Conservation (phyloP, 2,329 filamentous ascomycete species). For the Pezicula carpinea region DNA sequence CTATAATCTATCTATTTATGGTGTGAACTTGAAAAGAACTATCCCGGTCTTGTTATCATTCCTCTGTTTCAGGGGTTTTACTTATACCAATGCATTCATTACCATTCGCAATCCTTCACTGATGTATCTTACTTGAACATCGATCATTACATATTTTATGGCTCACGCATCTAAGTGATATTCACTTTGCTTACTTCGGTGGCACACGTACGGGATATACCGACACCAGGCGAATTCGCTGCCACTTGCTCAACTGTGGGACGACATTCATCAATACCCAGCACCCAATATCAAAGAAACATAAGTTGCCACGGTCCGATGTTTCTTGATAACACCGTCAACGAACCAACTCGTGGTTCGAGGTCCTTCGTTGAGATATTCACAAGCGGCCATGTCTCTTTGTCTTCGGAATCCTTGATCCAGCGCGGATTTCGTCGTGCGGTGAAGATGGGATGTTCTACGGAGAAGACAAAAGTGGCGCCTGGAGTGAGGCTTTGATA, state of each 20-base stretch:
- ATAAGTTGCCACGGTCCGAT: conserved; percentile 40
- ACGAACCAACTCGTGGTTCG: conserved; percentile 38
- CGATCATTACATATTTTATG: too few relatives aligned
- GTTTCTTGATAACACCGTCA: conserved; percentile 39
- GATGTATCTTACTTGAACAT: too few relatives aligned
- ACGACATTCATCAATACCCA: conserved; percentile 35
- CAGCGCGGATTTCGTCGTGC: conserved; percentile 32
- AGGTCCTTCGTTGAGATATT: conserved; percentile 37
- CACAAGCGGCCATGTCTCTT: conserved; percentile 36
- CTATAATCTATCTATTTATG: too few relatives aligned
- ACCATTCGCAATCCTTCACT: too few relatives aligned
- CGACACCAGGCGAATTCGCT: too few relatives aligned
- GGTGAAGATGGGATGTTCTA: conserved; percentile 44
- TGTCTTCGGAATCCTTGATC: conserved; percentile 25
- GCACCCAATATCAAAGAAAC: conserved; percentile 31
- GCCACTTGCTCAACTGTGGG: conserved; percentile 18
- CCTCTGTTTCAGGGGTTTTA: too few relatives aligned
- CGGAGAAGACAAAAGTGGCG: conserved; percentile 67
- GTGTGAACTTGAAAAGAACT: too few relatives aligned
- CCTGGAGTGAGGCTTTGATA: conserved; percentile 83
- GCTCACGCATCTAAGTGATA: too few relatives aligned
- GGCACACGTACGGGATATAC: too few relatives aligned
- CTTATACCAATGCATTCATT: too few relatives aligned
- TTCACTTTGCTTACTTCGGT: too few relatives aligned
- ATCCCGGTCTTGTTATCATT: too few relatives aligned